phyloP scores from a whole-genome alignment of 176 grass and related monocot species.

The Coix lacrymajobi region DNA sequence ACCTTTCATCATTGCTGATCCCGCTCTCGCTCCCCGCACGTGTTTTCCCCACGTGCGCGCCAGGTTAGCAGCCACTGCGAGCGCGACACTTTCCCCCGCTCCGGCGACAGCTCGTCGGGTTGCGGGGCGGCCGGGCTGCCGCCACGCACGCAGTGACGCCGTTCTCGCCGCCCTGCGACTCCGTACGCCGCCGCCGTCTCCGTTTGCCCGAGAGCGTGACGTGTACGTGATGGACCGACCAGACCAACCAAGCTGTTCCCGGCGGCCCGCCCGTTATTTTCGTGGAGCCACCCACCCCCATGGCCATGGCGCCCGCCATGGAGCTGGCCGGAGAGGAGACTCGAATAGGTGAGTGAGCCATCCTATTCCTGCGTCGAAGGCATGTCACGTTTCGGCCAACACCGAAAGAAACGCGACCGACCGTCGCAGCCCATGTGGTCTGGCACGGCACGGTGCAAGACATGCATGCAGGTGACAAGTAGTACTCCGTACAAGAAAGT shows the following conservation, averaged over 20 bases:
- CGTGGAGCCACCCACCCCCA: not conserved
- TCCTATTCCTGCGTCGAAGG: not conserved
- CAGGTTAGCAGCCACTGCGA: not conserved
- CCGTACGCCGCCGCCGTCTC: not conserved
- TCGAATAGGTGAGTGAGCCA: not conserved
- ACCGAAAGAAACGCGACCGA: not conserved
- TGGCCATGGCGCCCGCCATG: not conserved
- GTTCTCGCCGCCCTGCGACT: too few species aligned
- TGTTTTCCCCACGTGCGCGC: not conserved
- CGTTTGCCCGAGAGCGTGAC: not conserved
- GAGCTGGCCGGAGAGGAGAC: not conserved
- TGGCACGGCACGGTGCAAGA: not conserved
- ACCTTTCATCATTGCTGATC: not conserved
- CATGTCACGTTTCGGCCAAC: not conserved
- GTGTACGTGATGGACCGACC: not conserved
- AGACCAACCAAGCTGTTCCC: not conserved
- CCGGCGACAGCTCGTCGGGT: conserved; percentile 6
- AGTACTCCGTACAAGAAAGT: not conserved
- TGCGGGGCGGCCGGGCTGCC: too few species aligned
- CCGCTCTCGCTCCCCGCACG: conserved; percentile 34
- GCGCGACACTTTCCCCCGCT: not conserved
- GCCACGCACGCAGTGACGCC: not conserved
- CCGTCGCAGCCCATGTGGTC: not conserved
- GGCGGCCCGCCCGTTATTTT: not conserved
- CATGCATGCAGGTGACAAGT: not conserved